Percentiles rank a stretch among this genome's conserved stretches.
phyloP scores from a whole-genome alignment of 176 grass and related monocot genomes.

The Oryza meyeriana region DNA sequence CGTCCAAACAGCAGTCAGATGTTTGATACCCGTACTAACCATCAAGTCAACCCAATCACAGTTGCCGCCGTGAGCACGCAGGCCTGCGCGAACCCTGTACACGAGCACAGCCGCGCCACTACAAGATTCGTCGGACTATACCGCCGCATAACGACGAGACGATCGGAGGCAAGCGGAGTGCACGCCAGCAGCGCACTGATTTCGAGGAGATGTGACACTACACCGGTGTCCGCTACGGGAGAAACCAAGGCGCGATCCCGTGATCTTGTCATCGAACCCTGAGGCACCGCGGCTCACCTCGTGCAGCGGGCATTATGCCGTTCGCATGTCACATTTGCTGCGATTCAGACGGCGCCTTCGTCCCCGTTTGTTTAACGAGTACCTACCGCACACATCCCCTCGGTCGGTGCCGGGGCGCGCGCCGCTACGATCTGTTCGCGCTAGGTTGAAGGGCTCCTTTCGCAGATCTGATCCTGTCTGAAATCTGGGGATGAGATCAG shows the following conservation, averaged over 20 bases:
- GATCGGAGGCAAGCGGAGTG: neutral
- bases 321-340: neutral
- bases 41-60: neutral
- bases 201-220: too few relatives aligned
- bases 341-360: neutral
- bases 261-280: neutral
- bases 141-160: neutral
- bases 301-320: neutral
- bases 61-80: neutral
- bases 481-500: slow-evolving; percentile 14
- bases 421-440: slow-evolving; percentile 15
- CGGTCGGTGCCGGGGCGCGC: slow-evolving; percentile 11
- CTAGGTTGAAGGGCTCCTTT: slow-evolving; percentile 2
- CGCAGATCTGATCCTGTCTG: slow-evolving; percentile 20
- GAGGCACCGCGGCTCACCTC: neutral
- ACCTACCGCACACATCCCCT: neutral
- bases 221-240: neutral
- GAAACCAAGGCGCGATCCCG: neutral
- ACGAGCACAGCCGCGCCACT: neutral
- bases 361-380: neutral
- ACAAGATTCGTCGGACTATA: neutral
- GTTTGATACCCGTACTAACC: neutral
- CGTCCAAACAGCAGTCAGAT: neutral
- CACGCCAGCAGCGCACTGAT: neutral
- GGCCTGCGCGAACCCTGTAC: neutral